phyloP scores from a whole-genome alignment of 768 basidiomycete species.

The Lenzites betulinus region DNA sequence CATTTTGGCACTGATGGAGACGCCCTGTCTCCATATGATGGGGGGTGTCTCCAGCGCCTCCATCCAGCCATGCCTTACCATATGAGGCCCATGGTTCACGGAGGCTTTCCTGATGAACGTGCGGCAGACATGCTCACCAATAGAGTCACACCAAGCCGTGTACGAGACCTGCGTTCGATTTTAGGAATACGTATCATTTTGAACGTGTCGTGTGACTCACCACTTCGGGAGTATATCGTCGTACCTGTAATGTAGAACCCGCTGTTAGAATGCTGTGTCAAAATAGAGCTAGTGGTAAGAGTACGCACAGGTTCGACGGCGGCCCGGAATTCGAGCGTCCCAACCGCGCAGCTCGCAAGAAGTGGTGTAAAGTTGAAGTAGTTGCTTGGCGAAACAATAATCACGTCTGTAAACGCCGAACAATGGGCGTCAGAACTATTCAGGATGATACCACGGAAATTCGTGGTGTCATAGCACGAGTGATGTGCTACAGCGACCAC shows the following conservation, averaged over 20 bases:
- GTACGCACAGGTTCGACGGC: slow-evolving; percentile 74
- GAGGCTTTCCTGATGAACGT: too few relatives aligned
- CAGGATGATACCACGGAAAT: too few relatives aligned
- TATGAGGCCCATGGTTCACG: too few relatives aligned
- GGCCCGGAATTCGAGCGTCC: slow-evolving; percentile 81
- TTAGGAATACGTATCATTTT: too few relatives aligned
- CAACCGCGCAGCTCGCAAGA: slow-evolving; percentile 72
- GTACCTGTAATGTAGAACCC: slow-evolving; percentile 17
- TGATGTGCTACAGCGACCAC: slow-evolving; percentile 21
- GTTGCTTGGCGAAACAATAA: slow-evolving; percentile 63
- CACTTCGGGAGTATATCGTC: slow-evolving; percentile 31
- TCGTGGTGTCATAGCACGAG: too few relatives aligned
- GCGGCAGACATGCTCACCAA: slow-evolving; percentile 51
- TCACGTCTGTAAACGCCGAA: slow-evolving; percentile 53
- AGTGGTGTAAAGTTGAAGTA: slow-evolving; percentile 74
- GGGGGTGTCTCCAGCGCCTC: too few relatives aligned
- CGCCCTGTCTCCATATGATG: too few relatives aligned
- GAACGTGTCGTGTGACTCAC: slow-evolving; percentile 14
- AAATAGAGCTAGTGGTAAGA: too few relatives aligned
- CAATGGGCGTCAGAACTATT: neutral
- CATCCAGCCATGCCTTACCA: too few relatives aligned
- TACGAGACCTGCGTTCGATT: slow-evolving; percentile 49
- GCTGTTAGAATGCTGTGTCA: neutral
- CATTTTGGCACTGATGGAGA: too few relatives aligned
- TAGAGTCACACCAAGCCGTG: slow-evolving; percentile 77